Conservation (phyloP, 805 yeast genomes). For the Candida nonsorbophila region DNA sequence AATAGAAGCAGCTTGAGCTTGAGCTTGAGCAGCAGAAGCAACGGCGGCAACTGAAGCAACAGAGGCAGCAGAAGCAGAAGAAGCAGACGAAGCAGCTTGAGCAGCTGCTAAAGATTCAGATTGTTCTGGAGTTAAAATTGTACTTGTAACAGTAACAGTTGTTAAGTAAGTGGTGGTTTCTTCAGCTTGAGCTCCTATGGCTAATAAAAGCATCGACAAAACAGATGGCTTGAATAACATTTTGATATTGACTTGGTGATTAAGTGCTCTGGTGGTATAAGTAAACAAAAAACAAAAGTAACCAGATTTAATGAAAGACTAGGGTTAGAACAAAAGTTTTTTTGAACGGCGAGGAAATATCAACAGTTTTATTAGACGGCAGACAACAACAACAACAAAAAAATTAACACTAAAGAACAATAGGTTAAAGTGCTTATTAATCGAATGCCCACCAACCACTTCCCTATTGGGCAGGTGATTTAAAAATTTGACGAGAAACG, state of each 20-base stretch:
- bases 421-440: no score
- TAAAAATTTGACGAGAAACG: no score
- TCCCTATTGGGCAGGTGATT: no score
- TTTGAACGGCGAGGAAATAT: slow-evolving; percentile 2
- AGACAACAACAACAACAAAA: not conserved
- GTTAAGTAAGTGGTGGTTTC: slow-evolving; percentile 39
- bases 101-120: slow-evolving; percentile 24
- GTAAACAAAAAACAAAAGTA: slow-evolving; percentile 1
- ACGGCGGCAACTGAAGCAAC: not conserved
- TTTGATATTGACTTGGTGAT: not conserved
- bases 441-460: no score
- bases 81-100: slow-evolving; percentile 9
- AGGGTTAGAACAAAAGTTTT: slow-evolving; percentile 7
- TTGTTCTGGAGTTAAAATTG: slow-evolving; percentile 43
- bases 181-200: slow-evolving; percentile 12
- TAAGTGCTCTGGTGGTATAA: not conserved
- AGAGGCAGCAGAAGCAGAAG: not conserved
- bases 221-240: slow-evolving; percentile 12
- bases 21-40: not conserved
- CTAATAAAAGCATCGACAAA: slow-evolving; percentile 11
- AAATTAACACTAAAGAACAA: no score
- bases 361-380: slow-evolving; percentile 5
- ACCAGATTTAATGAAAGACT: slow-evolving; percentile 12
- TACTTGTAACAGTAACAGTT: slow-evolving; percentile 43
- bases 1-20: slow-evolving; percentile 1